A percentile compares a stretch with the other conserved stretches of the same genome.
Evolutionary conservation across 2,329 filamentous ascomycete genomes (phyloP).

Genomic region (Aspergillus pseudotamarii): DNA sequence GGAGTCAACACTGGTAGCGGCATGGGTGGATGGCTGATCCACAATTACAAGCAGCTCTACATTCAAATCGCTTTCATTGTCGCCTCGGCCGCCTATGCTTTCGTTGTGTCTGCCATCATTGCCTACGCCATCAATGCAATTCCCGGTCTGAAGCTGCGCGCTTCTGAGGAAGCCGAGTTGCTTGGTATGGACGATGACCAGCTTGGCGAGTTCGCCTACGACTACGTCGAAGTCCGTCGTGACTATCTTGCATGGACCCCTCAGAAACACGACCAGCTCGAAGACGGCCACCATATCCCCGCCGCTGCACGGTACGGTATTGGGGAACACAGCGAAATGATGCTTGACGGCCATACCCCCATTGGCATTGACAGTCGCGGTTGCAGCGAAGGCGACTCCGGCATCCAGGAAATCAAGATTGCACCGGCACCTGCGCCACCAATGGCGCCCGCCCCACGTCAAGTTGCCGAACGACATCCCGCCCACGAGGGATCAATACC

Average conservation of each 20-base stretch:
- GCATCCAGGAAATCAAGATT: constrained; percentile 36
- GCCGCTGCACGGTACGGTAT: constrained; percentile 64
- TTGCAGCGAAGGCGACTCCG: constrained; percentile 32
- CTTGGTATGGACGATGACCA: constrained; percentile 62
- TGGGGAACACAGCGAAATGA: constrained; percentile 60
- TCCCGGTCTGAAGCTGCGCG: constrained; percentile 70
- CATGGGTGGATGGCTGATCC: constrained; percentile 70
- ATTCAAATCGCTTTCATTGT: constrained; percentile 71
- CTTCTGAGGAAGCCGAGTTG: constrained; percentile 68
- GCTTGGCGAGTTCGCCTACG: constrained; percentile 55
- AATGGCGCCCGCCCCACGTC: constrained; percentile 30
- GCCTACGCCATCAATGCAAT: constrained; percentile 72
- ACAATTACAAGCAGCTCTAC: constrained; percentile 70
- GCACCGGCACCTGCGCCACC: constrained; percentile 19
- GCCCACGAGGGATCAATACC: constrained; percentile 17
- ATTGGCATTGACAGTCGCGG: constrained; percentile 33
- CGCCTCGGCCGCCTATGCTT: constrained; percentile 67
- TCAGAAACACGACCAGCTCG: constrained; percentile 44
- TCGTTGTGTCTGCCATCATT: constrained; percentile 68
- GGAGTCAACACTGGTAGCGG: constrained; percentile 56
- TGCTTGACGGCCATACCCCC: constrained; percentile 60
- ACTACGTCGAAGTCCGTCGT: constrained; percentile 55
- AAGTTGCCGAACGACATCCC: constrained; percentile 31
- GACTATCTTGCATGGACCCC: constrained; percentile 56
- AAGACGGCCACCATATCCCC: constrained; percentile 57